Evolutionary conservation across 257 asterid genomes (phyloP).

Genomic region (Solanum chaucha): DNA sequence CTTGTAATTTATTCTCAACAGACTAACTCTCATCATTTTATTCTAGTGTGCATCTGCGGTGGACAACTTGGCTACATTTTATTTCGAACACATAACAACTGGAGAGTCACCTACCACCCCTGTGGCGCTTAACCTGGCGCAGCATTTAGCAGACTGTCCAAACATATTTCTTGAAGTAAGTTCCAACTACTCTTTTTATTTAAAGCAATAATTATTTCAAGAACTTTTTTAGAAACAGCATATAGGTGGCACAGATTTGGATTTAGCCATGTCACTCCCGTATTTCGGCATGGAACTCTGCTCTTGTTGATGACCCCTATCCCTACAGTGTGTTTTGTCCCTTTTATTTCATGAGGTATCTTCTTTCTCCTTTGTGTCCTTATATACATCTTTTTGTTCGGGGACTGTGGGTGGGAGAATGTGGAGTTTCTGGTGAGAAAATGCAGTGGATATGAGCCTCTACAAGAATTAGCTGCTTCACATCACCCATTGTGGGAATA

Average conservation of each 20-base stretch:
- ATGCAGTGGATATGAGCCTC: not conserved
- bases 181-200: not conserved
- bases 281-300: not conserved
- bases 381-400: not conserved
- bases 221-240: not conserved
- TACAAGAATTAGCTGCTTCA: not conserved
- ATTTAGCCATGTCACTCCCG: not conserved
- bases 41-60: constrained; percentile 88
- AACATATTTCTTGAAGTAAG: constrained; percentile 81
- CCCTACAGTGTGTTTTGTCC: not conserved
- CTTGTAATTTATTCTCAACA: not conserved
- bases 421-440: not conserved
- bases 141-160: constrained; percentile 80
- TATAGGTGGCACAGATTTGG: not conserved
- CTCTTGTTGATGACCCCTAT: not conserved
- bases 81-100: constrained; percentile 70
- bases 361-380: not conserved
- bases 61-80: constrained; percentile 79
- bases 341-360: not conserved
- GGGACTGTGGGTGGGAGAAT: not conserved
- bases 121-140: constrained; percentile 67
- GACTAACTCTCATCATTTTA: not conserved
- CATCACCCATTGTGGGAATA: not conserved
- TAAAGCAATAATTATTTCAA: not conserved
- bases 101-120: constrained; percentile 72